A percentile compares a stretch with the other conserved stretches of the same genome.
phyloP scores from a whole-genome alignment of 2,329 filamentous ascomycete genomes.

The Macrophomina pseudophaseolina region DNA sequence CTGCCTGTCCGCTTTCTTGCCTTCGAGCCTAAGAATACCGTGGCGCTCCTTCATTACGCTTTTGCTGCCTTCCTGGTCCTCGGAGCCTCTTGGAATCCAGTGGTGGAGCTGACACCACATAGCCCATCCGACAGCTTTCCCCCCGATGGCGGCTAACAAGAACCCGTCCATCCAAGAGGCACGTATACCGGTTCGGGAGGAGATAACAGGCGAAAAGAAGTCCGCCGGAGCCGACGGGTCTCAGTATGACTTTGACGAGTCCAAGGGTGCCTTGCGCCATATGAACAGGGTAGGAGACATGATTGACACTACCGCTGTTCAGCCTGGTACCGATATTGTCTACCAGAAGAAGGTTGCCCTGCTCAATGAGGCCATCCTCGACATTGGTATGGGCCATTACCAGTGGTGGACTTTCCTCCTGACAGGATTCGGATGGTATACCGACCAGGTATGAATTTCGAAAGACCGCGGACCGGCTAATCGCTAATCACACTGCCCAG shows the following conservation, averaged over 20 bases:
- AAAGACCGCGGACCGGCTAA: not conserved
- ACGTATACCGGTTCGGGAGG: not conserved
- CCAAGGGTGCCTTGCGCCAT: not conserved
- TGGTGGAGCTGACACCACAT: not conserved
- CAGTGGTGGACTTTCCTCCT: slow-evolving; percentile 26
- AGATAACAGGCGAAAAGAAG: not conserved
- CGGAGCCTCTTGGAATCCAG: not conserved
- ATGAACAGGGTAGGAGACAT: slow-evolving; percentile 4
- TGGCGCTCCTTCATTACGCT: not conserved
- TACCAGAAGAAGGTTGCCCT: slow-evolving; percentile 28
- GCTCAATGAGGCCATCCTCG: slow-evolving; percentile 27
- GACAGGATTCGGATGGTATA: slow-evolving; percentile 28
- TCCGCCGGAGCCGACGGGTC: not conserved
- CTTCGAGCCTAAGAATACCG: not conserved
- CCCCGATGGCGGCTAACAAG: not conserved
- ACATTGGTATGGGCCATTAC: slow-evolving; percentile 27
- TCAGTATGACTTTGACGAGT: not conserved
- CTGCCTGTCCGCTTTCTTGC: not conserved
- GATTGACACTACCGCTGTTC: slow-evolving; percentile 7
- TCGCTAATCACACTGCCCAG: not conserved
- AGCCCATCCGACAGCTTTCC: not conserved
- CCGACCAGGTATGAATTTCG: slow-evolving; percentile 22
- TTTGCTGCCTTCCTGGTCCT: not conserved
- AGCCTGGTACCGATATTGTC: slow-evolving; percentile 14
- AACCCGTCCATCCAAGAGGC: not conserved